Conservation (phyloP, 2,329 filamentous ascomycete species). For the Exophiala viscosa region DNA sequence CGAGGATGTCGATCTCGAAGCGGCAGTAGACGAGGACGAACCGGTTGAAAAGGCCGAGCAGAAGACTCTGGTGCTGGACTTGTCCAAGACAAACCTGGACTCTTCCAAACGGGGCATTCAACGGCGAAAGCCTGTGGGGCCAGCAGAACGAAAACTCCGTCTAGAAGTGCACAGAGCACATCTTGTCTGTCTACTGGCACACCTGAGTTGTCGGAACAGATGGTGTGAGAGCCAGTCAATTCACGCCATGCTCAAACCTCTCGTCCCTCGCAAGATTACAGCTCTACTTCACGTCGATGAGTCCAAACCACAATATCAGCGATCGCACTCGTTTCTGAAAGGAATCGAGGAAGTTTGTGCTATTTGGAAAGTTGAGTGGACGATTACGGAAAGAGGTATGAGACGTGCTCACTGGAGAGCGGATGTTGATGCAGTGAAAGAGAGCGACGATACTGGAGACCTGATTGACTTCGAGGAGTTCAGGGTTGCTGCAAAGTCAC, state of each 20-base stretch:
- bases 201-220: conserved; percentile 71
- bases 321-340: conserved; percentile 61
- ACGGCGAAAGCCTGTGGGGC: conserved; percentile 52
- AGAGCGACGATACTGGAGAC: conserved; percentile 64
- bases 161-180: conserved; percentile 83
- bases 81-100: conserved; percentile 25
- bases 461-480: conserved; percentile 72
- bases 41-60: conserved; percentile 36
- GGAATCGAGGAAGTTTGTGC: conserved; percentile 57
- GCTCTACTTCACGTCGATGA: conserved; percentile 65
- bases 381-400: conserved; percentile 67
- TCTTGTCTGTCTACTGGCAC: conserved; percentile 74
- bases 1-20: conserved; percentile 50
- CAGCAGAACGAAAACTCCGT: conserved; percentile 58
- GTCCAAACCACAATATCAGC: conserved; percentile 63
- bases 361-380: conserved; percentile 49
- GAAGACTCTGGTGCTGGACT: conserved; percentile 35
- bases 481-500: conserved; percentile 60
- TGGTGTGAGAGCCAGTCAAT: conserved; percentile 80
- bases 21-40: conserved; percentile 35
- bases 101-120: conserved; percentile 18
- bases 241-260: conserved; percentile 61
- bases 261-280: conserved; percentile 64
- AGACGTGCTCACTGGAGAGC: conserved; percentile 72
- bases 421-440: conserved; percentile 56